Conservation (phyloP, 2,329 filamentous ascomycete species). For the Tolypocladium inflatum region DNA sequence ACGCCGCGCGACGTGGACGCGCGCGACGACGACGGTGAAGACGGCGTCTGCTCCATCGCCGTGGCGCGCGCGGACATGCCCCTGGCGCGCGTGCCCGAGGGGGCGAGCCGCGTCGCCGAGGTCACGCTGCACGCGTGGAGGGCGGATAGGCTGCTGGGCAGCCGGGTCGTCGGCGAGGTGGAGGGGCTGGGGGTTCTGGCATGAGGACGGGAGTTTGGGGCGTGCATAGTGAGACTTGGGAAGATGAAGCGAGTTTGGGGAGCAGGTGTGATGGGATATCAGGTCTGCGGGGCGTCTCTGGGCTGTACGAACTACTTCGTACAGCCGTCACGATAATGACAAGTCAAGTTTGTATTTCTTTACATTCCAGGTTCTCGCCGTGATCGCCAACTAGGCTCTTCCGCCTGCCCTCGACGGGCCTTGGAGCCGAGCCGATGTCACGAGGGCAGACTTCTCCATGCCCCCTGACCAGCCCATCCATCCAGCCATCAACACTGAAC, state of each 20-base stretch:
- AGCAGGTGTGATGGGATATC: neutral
- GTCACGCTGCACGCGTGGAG: constrained; percentile 4
- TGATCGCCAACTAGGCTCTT: neutral
- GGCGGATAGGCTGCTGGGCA: neutral
- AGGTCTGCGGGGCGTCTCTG: neutral
- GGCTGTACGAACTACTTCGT: too few species aligned
- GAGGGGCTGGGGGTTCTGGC: neutral
- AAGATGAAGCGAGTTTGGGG: too few species aligned
- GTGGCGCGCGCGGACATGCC: neutral
- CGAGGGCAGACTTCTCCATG: neutral
- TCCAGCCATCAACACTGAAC: neutral
- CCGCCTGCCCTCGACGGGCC: neutral
- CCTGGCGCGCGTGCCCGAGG: neutral
- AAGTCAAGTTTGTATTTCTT: neutral
- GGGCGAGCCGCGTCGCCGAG: neutral
- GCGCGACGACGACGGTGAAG: neutral
- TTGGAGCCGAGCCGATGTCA: neutral
- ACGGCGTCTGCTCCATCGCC: neutral
- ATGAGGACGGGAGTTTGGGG: neutral
- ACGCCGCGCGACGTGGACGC: constrained; percentile 2
- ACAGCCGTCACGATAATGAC: neutral
- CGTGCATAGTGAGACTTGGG: neutral
- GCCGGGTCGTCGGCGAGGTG: constrained; percentile 1
- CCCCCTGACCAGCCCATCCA: neutral
- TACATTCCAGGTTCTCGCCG: neutral